Percentiles rank a stretch among this genome's conserved stretches.
Evolutionary conservation across 805 yeast species (phyloP).

Genomic region (Zygosaccharomyces lentus): DNA sequence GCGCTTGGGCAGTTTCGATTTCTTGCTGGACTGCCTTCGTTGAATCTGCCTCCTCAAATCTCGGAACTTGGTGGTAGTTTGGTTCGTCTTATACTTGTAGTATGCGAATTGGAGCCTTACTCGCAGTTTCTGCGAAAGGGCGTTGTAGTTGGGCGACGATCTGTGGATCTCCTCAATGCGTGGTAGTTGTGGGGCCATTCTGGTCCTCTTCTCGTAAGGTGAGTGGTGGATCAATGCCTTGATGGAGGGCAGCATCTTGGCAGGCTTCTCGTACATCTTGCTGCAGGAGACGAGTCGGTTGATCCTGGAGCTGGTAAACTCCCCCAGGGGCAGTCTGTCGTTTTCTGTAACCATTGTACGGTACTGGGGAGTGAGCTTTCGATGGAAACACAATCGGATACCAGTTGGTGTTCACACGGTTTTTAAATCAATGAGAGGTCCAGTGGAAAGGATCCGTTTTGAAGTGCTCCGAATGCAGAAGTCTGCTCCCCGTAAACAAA

Average conservation of each 20-base stretch:
- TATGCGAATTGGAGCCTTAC: slow-evolving; percentile 49
- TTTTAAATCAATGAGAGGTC: slow-evolving; percentile 2
- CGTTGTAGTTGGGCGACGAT: slow-evolving; percentile 11
- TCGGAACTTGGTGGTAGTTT: slow-evolving; percentile 27
- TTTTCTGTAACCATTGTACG: slow-evolving; percentile 18
- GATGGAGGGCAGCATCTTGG: slow-evolving; percentile 21
- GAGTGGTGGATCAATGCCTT: slow-evolving; percentile 17
- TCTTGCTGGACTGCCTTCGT: background rate
- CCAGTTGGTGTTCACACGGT: background rate
- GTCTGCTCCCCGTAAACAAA: slow-evolving; percentile 5
- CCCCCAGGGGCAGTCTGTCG: slow-evolving; percentile 28
- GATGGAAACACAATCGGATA: background rate
- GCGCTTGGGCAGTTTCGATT: slow-evolving; percentile 11
- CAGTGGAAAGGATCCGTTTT: background rate
- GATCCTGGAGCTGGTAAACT: slow-evolving; percentile 25
- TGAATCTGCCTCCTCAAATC: slow-evolving; percentile 16
- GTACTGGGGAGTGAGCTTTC: background rate
- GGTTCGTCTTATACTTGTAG: slow-evolving; percentile 49
- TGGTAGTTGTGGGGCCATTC: slow-evolving; percentile 1
- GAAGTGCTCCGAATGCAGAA: slow-evolving; percentile 7
- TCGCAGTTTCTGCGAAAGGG: slow-evolving; percentile 37
- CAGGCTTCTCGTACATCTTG: background rate
- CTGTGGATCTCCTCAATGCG: slow-evolving; percentile 1
- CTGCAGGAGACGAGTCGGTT: slow-evolving; percentile 16
- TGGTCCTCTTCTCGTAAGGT: slow-evolving; percentile 6